Evolutionary conservation across 2,329 filamentous ascomycete species (phyloP).

Genomic region (Pezizomycotina sp.): DNA sequence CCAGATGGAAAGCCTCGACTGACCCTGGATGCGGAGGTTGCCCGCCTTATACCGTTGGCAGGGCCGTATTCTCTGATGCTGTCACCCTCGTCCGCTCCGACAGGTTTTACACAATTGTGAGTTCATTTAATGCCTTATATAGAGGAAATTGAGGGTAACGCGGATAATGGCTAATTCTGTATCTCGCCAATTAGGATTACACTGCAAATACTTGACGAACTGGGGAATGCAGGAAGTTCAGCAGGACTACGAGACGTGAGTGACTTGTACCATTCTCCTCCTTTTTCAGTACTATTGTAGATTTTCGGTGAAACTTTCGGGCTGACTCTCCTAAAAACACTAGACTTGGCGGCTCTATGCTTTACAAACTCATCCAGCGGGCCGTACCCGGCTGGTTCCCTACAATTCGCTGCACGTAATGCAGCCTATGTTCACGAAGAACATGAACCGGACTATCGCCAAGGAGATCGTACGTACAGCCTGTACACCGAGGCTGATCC

Average conservation of each 20-base stretch:
- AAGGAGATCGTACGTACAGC: constrained; percentile 7
- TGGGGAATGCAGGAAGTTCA: constrained; percentile 33
- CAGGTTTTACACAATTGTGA: constrained; percentile 33
- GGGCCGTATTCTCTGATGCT: constrained; percentile 34
- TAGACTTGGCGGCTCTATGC: constrained; percentile 19
- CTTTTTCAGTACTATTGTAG: too few relatives aligned
- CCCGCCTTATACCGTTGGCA: constrained; percentile 30
- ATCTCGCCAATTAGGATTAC: constrained; percentile 27
- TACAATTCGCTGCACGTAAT: constrained; percentile 25
- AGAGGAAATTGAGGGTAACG: too few relatives aligned
- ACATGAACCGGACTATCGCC: constrained; percentile 20
- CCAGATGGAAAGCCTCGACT: constrained; percentile 1
- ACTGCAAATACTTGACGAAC: constrained; percentile 32
- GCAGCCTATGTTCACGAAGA: constrained; percentile 26
- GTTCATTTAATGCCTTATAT: constrained; percentile 11
- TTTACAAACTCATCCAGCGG: constrained; percentile 23
- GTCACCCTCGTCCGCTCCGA: constrained; percentile 34
- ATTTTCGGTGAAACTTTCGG: background rate
- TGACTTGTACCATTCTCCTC: too few relatives aligned
- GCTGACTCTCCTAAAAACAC: background rate
- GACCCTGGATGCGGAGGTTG: constrained; percentile 30
- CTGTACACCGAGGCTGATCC: background rate
- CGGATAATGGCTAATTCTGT: too few relatives aligned
- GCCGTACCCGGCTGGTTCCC: constrained; percentile 23
- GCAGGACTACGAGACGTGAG: constrained; percentile 22